Conservation (phyloP, 306 rosid genomes). For the Dalbergia oliveri region DNA sequence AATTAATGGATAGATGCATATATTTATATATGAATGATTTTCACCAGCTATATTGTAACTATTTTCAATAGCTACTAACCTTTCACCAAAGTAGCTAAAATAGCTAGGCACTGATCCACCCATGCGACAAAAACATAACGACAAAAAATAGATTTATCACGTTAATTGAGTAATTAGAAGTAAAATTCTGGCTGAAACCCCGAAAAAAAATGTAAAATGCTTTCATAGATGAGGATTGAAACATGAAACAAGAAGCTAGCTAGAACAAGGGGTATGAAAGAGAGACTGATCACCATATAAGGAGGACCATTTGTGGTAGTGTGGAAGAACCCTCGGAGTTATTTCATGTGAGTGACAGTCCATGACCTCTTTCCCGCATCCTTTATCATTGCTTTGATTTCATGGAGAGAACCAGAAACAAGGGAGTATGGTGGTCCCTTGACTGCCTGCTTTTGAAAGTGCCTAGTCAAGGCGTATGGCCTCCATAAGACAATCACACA, state of each 20-base stretch:
- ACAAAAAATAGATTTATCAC: not conserved
- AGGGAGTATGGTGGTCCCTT: constrained; percentile 44
- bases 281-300: constrained; percentile 41
- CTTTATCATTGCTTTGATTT: constrained; percentile 13
- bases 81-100: not conserved
- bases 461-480: constrained; percentile 40
- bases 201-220: not conserved
- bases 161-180: too few relatives aligned
- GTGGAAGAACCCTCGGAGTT: constrained; percentile 44
- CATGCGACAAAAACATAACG: not conserved
- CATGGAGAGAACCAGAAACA: constrained; percentile 42
- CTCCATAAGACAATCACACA: constrained; percentile 43
- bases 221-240: not conserved
- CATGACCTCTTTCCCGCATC: constrained; percentile 27
- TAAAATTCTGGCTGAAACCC: too few relatives aligned
- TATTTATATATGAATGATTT: too few relatives aligned
- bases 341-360: constrained; percentile 41
- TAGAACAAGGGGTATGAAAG: not conserved
- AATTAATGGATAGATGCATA: too few relatives aligned
- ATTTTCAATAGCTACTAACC: not conserved
- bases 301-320: constrained; percentile 47
- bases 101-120: not conserved
- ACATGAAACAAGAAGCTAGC: not conserved
- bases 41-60: not conserved
- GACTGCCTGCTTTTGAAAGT: constrained; percentile 43